phyloP scores from a whole-genome alignment of 179 eudicot species.

The Beta macrorhiza region DNA sequence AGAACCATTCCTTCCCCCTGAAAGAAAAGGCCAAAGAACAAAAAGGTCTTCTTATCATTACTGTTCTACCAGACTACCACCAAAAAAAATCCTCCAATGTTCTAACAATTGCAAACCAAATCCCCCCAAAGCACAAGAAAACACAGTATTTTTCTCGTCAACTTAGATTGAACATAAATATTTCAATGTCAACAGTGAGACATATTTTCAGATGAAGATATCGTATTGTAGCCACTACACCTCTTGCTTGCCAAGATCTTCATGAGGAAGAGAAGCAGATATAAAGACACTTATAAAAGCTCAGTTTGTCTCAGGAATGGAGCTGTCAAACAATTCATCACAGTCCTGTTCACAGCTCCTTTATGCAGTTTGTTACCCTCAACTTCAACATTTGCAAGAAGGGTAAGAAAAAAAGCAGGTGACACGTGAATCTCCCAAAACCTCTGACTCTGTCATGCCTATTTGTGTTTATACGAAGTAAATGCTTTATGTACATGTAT shows the following conservation, averaged over 20 bases:
- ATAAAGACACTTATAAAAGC: not conserved
- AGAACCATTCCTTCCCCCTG: not conserved
- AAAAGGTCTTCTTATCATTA: not conserved
- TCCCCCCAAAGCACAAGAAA: not conserved
- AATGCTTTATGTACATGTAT: not conserved
- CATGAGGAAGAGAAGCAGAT: not conserved
- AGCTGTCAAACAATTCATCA: constrained; percentile 4
- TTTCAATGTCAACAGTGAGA: not conserved
- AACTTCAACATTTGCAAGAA: not conserved
- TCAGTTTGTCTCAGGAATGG: not conserved
- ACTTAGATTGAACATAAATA: not conserved
- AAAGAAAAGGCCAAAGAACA: not conserved
- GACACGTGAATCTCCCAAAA: not conserved
- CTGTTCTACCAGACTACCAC: not conserved
- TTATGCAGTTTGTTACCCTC: not conserved
- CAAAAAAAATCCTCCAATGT: not conserved
- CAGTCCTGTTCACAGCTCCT: not conserved
- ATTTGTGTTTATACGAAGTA: not conserved
- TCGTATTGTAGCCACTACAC: not conserved
- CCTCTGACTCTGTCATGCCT: not conserved
- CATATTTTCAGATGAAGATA: not conserved
- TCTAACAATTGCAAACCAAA: not conserved
- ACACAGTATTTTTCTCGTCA: not conserved
- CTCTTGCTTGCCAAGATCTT: not conserved
- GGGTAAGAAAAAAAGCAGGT: not conserved